These are phyloP conservation scores for Rhizophagus clarus DNA, from an alignment of 192 early-diverging fungal genomes.

Conservation along the genomic window DNA sequence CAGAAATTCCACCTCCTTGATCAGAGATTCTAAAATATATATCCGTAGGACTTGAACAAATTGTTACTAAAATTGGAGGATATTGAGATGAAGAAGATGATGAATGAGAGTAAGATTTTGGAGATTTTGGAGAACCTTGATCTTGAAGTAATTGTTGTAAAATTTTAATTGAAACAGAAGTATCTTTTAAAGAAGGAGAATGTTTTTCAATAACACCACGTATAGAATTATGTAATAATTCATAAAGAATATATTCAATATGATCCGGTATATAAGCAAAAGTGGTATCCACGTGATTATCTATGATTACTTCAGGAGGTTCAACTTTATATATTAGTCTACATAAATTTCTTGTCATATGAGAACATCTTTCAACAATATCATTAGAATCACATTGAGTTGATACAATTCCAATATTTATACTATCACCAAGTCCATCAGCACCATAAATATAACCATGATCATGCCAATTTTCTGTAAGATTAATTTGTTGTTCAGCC, in stretches of 20 bases:
- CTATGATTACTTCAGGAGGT: constrained; percentile 75
- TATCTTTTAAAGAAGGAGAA: constrained; percentile 36
- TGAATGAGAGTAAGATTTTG: no score
- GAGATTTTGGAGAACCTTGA: constrained; percentile 9
- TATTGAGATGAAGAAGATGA: constrained; percentile 32
- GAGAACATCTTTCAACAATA: constrained; percentile 42
- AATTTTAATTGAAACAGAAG: background rate
- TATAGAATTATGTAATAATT: constrained; percentile 89
- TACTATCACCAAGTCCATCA: constrained; percentile 46
- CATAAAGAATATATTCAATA: constrained; percentile 91
- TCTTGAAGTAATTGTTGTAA: constrained; percentile 24
- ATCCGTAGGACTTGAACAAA: constrained; percentile 72
- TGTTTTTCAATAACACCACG: constrained; percentile 65
- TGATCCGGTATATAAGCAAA: constrained; percentile 97
- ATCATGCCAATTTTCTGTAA: constrained; percentile 64
- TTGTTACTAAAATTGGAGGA: constrained; percentile 85
- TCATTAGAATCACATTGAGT: constrained; percentile 63
- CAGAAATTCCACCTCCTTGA: constrained; percentile 85
- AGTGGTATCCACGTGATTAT: constrained; percentile 69
- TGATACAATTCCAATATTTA: constrained; percentile 70
- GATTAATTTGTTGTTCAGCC: constrained; percentile 89
- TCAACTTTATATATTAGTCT: constrained; percentile 35
- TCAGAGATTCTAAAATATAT: constrained; percentile 93
- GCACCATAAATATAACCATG: constrained; percentile 46
- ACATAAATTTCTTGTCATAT: constrained; percentile 40